phyloP scores from a whole-genome alignment of 2,329 filamentous ascomycete species.

The Neofusicoccum parvum region DNA sequence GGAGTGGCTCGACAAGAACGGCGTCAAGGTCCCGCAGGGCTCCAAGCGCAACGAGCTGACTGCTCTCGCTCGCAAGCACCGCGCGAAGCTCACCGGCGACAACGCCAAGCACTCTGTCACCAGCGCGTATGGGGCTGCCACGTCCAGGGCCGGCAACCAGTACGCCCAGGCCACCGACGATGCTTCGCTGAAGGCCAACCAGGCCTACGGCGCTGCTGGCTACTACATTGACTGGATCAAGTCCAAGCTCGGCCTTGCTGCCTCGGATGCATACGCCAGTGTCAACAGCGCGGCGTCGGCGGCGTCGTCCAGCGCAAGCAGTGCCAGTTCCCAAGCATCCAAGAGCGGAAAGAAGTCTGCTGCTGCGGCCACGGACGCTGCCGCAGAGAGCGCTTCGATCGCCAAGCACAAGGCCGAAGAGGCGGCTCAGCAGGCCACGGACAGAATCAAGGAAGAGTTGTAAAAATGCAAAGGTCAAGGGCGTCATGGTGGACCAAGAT shows the following conservation, averaged over 20 bases:
- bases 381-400: slow-evolving; percentile 32
- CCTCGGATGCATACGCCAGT: slow-evolving; percentile 35
- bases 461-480: slow-evolving; percentile 30
- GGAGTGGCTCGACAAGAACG: slow-evolving; percentile 89
- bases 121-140: slow-evolving; percentile 48
- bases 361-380: slow-evolving; percentile 36
- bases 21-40: slow-evolving; percentile 86
- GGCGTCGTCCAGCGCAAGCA: slow-evolving; percentile 37
- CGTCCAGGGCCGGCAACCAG: slow-evolving; percentile 67
- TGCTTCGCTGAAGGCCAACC: slow-evolving; percentile 62
- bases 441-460: slow-evolving; percentile 49
- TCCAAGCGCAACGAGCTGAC: slow-evolving; percentile 86
- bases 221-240: slow-evolving; percentile 45
- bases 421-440: slow-evolving; percentile 35
- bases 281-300: slow-evolving; percentile 38
- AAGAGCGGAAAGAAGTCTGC: slow-evolving; percentile 36
- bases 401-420: slow-evolving; percentile 27
- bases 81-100: slow-evolving; percentile 70
- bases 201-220: slow-evolving; percentile 58
- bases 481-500: not conserved
- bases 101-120: slow-evolving; percentile 50
- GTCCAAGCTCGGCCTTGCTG: slow-evolving; percentile 49
- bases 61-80: slow-evolving; percentile 86
- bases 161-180: slow-evolving; percentile 75
- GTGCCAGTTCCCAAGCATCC: slow-evolving; percentile 35